Evolutionary conservation across 495 filamentous ascomycete genomes (phyloP).

Genomic region (Penicillium antarcticum): DNA sequence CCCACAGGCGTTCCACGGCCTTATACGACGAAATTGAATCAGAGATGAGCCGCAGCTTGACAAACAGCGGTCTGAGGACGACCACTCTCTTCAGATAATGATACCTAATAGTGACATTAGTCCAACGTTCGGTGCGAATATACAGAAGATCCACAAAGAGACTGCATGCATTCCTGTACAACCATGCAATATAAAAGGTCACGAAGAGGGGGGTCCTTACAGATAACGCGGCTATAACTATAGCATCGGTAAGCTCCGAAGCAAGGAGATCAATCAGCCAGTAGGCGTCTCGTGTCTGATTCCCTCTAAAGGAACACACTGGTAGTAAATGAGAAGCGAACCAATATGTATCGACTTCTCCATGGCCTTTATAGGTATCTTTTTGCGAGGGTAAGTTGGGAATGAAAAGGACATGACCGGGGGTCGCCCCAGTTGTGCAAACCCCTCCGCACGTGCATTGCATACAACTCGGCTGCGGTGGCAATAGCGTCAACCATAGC

Average conservation of each 20-base stretch:
- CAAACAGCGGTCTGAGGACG: neutral
- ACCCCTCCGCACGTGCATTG: neutral
- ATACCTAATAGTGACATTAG: conserved; percentile 1
- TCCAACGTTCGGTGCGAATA: neutral
- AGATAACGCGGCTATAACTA: conserved; percentile 17
- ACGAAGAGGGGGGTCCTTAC: neutral
- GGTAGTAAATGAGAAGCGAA: neutral
- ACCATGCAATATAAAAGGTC: conserved; percentile 6
- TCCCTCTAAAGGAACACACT: neutral
- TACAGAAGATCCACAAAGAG: conserved; percentile 8
- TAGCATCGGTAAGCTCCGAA: conserved; percentile 17
- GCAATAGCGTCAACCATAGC: too few species aligned
- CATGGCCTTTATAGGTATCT: conserved; percentile 2
- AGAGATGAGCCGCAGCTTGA: neutral
- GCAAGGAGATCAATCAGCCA: conserved; percentile 8
- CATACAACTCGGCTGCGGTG: too few species aligned
- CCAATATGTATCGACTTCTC: neutral
- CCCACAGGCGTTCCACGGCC: too few species aligned
- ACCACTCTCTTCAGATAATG: neutral
- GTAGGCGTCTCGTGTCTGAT: neutral
- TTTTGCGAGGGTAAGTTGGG: too few species aligned
- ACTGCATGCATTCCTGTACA: conserved; percentile 9
- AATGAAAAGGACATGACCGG: too few species aligned
- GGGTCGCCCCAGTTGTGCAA: neutral
- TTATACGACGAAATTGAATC: too few species aligned